Percentiles rank a stretch among this genome's conserved stretches.
Evolutionary conservation across 768 basidiomycete genomes (phyloP).

Genomic region (Boletus barrowsii): DNA sequence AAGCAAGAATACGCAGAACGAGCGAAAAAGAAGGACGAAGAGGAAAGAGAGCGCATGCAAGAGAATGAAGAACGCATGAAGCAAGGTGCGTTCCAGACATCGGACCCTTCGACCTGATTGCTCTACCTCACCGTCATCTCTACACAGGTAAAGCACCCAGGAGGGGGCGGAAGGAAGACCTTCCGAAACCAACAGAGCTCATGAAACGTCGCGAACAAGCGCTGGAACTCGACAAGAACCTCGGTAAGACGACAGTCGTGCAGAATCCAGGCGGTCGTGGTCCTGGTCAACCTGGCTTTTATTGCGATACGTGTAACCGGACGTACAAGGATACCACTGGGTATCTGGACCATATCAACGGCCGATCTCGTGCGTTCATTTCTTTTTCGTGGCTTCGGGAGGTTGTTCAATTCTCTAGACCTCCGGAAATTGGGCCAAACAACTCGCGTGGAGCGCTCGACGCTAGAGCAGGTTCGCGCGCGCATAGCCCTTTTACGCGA

Average conservation of each 20-base stretch:
- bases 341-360: conserved; percentile 95
- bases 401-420: conserved; percentile 47
- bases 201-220: conserved; percentile 85
- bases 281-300: conserved; percentile 90
- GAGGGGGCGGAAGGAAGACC: conserved; percentile 60
- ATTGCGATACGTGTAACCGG: conserved; percentile 86
- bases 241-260: conserved; percentile 93
- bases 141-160: conserved; percentile 78
- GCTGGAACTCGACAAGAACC: conserved; percentile 91
- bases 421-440: conserved; percentile 93
- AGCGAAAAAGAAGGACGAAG: conserved; percentile 77
- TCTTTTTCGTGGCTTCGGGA: background rate
- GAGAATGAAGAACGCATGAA: conserved; percentile 82
- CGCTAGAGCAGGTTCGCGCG: conserved; percentile 87
- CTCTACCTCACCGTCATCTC: background rate
- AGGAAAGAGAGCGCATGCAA: conserved; percentile 79
- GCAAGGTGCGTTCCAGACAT: conserved; percentile 53
- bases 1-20: conserved; percentile 86
- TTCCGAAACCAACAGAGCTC: conserved; percentile 91
- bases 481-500: conserved; percentile 86
- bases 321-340: conserved; percentile 93
- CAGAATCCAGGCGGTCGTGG: conserved; percentile 79
- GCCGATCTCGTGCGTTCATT: conserved; percentile 74
- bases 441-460: conserved; percentile 86
- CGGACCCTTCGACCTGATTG: background rate